phyloP scores from a whole-genome alignment of 1,284 basidiomycete species.

The Leccinum colubrinum region DNA sequence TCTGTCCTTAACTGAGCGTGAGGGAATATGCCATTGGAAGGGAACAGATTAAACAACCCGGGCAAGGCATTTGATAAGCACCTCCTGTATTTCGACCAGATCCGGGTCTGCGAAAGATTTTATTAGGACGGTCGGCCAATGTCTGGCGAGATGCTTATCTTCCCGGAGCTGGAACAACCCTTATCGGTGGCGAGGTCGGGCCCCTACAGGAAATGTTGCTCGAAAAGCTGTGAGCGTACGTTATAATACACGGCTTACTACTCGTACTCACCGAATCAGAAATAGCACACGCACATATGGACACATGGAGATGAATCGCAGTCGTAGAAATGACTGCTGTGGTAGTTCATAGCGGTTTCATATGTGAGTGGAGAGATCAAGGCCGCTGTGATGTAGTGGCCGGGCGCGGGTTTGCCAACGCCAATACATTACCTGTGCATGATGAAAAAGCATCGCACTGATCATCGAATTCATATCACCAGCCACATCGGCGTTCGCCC shows the following conservation, averaged over 20 bases:
- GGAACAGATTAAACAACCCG: not conserved
- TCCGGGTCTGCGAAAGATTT: constrained; percentile 1
- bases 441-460: not conserved
- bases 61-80: constrained; percentile 22
- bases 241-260: not conserved
- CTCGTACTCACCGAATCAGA: not conserved
- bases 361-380: not conserved
- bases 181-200: constrained; percentile 2
- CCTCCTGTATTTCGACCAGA: constrained; percentile 1
- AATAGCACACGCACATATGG: not conserved
- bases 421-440: not conserved
- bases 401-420: not conserved
- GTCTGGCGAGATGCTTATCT: constrained; percentile 21
- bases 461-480: not conserved
- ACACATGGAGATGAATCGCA: not conserved
- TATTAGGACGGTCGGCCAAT: constrained; percentile 8
- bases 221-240: not conserved
- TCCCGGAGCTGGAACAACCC: not conserved
- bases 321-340: not conserved
- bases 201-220: not conserved
- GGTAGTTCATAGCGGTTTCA: not conserved
- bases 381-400: not conserved
- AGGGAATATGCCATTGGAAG: constrained; percentile 1
- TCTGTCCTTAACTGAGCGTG: not conserved
- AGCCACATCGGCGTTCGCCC: not conserved